Evolutionary conservation across 2,329 filamentous ascomycete species (phyloP).

Genomic region (Ciborinia camelliae): DNA sequence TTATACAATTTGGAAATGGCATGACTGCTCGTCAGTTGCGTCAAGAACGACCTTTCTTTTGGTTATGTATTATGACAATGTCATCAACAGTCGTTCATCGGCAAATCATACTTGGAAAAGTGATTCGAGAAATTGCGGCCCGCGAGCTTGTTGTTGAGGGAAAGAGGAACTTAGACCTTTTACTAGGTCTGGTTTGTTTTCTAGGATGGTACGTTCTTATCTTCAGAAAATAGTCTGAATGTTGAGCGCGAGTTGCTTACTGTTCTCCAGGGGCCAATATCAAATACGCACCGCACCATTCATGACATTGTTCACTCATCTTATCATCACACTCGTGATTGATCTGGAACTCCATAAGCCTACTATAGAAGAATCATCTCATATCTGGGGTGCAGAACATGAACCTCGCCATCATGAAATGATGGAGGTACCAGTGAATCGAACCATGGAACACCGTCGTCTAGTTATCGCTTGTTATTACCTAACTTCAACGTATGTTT

Average conservation of each 20-base stretch:
- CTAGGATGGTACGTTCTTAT: conserved; percentile 5
- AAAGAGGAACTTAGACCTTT: conserved; percentile 43
- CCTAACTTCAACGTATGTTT: conserved; percentile 5
- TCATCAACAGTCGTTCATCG: conserved; percentile 43
- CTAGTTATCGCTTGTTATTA: conserved; percentile 4
- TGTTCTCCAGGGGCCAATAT: not conserved
- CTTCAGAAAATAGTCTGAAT: not conserved
- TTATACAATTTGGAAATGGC: conserved; percentile 42
- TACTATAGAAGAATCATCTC: conserved; percentile 3
- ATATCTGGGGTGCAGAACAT: not conserved
- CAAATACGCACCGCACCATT: conserved; percentile 3
- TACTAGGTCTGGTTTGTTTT: conserved; percentile 6
- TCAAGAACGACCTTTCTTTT: conserved; percentile 47
- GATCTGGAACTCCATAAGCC: conserved; percentile 9
- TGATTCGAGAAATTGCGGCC: conserved; percentile 45
- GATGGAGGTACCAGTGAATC: conserved; percentile 8
- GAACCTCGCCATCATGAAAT: conserved; percentile 5
- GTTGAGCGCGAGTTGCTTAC: not conserved
- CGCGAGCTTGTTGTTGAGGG: conserved; percentile 46
- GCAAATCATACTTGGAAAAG: conserved; percentile 42
- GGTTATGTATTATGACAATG: conserved; percentile 48
- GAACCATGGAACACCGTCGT: conserved; percentile 7
- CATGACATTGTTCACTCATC: conserved; percentile 1
- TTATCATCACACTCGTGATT: conserved; percentile 6
- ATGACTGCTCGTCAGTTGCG: conserved; percentile 42